Conservation (phyloP, 495 filamentous ascomycete genomes). For the Pyrenopolyporus hunteri region DNA sequence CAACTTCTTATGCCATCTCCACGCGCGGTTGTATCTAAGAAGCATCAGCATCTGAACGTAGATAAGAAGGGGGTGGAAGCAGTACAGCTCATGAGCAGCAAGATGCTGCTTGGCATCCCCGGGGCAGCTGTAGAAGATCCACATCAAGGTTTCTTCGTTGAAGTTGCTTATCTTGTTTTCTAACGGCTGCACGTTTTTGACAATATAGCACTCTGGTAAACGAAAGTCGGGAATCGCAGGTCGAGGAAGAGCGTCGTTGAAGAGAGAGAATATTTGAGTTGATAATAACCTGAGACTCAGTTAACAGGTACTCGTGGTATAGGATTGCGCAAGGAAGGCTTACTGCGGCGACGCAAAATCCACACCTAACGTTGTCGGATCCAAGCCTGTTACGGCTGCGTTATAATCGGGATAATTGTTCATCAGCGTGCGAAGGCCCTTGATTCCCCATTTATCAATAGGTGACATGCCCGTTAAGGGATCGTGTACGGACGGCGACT, state of each 20-base stretch:
- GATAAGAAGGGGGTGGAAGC: neutral
- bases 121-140: conserved; percentile 92
- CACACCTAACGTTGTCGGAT: conserved; percentile 75
- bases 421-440: conserved; percentile 79
- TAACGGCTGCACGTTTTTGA: conserved; percentile 83
- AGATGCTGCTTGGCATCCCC: conserved; percentile 83
- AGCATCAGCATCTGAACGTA: conserved; percentile 21
- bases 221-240: conserved; percentile 79
- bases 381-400: conserved; percentile 76
- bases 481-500: conserved; percentile 50
- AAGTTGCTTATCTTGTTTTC: conserved; percentile 80
- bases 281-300: conserved; percentile 43
- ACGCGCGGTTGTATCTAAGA: conserved; percentile 68
- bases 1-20: conserved; percentile 90
- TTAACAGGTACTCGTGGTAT: neutral
- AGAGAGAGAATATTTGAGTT: conserved; percentile 65
- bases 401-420: conserved; percentile 79
- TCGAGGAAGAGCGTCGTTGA: conserved; percentile 69
- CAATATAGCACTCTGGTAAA: conserved; percentile 83
- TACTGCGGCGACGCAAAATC: conserved; percentile 83
- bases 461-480: conserved; percentile 78
- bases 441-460: conserved; percentile 79
- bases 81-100: conserved; percentile 79
- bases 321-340: conserved; percentile 35
- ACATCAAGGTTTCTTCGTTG: conserved; percentile 89